These are phyloP conservation scores for Beauveria medogensis DNA, from an alignment of 2,329 filamentous ascomycete genomes.

Conservation along the genomic window DNA sequence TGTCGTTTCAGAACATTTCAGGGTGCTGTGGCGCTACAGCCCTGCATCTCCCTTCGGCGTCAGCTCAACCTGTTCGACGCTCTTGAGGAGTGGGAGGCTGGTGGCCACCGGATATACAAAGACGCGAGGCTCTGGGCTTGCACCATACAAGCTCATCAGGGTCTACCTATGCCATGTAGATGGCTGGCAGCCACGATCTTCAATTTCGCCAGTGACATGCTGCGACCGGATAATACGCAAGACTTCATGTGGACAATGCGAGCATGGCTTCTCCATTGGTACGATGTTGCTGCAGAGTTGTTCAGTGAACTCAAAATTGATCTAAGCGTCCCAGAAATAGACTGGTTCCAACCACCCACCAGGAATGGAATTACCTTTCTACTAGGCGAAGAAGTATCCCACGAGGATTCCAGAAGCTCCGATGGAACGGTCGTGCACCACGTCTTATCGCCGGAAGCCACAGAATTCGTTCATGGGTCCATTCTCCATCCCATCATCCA, in stretches of 20 bases:
- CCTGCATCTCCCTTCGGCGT: slow-evolving; percentile 20
- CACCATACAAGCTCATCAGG: slow-evolving; percentile 16
- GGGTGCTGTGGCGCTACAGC: slow-evolving; percentile 21
- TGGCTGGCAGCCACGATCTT: slow-evolving; percentile 25
- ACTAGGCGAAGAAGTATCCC: background rate
- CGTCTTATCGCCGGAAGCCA: background rate
- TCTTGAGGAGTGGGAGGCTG: slow-evolving; percentile 16
- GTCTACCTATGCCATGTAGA: slow-evolving; percentile 22
- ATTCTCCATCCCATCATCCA: background rate
- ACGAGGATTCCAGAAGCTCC: background rate
- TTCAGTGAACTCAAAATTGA: slow-evolving; percentile 15
- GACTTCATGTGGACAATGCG: slow-evolving; percentile 18
- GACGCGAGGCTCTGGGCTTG: slow-evolving; percentile 25
- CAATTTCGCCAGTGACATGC: slow-evolving; percentile 23
- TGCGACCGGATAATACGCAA: slow-evolving; percentile 15
- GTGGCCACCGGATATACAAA: slow-evolving; percentile 20
- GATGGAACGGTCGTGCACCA: slow-evolving; percentile 3
- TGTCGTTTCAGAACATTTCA: slow-evolving; percentile 21
- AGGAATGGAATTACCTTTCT: background rate
- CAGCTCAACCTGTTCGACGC: slow-evolving; percentile 16
- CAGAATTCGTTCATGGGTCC: background rate
- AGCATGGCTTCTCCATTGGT: slow-evolving; percentile 23
- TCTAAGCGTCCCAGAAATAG: slow-evolving; percentile 14
- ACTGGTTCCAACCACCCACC: slow-evolving; percentile 21
- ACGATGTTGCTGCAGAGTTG: slow-evolving; percentile 18